Evolutionary conservation across 2,329 filamentous ascomycete species (phyloP).

Genomic region (Plectosphaerella plurivora): DNA sequence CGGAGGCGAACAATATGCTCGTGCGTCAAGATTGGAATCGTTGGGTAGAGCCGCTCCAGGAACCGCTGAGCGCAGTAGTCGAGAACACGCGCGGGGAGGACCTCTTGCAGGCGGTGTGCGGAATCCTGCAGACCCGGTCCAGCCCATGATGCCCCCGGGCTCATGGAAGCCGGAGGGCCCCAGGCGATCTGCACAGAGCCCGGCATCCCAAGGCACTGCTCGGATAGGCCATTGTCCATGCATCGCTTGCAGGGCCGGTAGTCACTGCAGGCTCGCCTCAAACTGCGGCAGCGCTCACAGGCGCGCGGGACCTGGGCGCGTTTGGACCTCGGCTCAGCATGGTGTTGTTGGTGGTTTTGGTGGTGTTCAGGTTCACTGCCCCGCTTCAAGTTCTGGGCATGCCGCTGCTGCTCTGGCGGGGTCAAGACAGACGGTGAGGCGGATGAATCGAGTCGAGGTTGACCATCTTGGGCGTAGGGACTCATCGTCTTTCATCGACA

Average conservation of each 20-base stretch:
- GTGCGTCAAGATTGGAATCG: slow-evolving; percentile 36
- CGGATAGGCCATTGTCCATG: slow-evolving; percentile 32
- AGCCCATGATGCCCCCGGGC: slow-evolving; percentile 3
- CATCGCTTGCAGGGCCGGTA: slow-evolving; percentile 38
- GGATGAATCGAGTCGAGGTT: too few relatives aligned
- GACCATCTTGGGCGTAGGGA: too few relatives aligned
- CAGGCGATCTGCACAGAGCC: slow-evolving; percentile 11
- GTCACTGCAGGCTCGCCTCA: slow-evolving; percentile 40
- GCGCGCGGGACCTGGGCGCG: slow-evolving; percentile 37
- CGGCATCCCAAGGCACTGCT: slow-evolving; percentile 26
- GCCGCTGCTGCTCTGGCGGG: too few relatives aligned
- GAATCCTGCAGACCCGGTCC: slow-evolving; percentile 15
- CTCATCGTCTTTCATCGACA: too few relatives aligned
- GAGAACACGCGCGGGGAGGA: slow-evolving; percentile 26
- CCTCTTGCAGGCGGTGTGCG: slow-evolving; percentile 24
- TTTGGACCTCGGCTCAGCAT: slow-evolving; percentile 17
- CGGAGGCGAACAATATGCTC: slow-evolving; percentile 28
- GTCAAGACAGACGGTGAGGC: too few relatives aligned
- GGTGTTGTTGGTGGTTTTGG: too few relatives aligned
- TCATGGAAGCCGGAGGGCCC: slow-evolving; percentile 7
- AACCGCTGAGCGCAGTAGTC: slow-evolving; percentile 34
- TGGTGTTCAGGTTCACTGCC: too few relatives aligned
- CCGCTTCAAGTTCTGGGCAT: too few relatives aligned
- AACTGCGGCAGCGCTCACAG: slow-evolving; percentile 35
- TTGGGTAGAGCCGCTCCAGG: slow-evolving; percentile 33